phyloP scores from a whole-genome alignment of 176 grass and related monocot genomes.

The Puya raimondii region DNA sequence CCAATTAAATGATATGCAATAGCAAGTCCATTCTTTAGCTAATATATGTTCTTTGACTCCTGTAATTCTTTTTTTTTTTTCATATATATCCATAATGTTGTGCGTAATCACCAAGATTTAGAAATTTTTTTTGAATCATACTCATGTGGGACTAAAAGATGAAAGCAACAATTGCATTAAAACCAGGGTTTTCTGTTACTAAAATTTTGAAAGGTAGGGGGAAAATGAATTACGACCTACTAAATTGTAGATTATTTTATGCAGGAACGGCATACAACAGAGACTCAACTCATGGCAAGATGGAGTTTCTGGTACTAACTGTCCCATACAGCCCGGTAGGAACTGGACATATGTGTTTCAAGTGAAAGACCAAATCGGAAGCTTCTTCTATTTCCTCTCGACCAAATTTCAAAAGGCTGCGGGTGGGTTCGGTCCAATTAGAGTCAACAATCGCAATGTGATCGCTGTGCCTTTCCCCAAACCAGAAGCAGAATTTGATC shows the following conservation, averaged over 20 bases:
- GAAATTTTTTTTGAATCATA: too few species aligned
- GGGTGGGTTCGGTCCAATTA: conserved; percentile 3
- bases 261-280: conserved; percentile 15
- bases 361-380: conserved; percentile 15
- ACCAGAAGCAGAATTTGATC: conserved; percentile 9
- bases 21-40: too few species aligned
- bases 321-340: conserved; percentile 2
- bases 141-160: too few species aligned
- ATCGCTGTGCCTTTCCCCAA: conserved; percentile 7
- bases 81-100: too few species aligned
- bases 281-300: conserved; percentile 21
- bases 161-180: too few species aligned
- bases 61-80: too few species aligned
- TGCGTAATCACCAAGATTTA: too few species aligned
- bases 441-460: not conserved
- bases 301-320: conserved; percentile 16
- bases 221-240: not conserved
- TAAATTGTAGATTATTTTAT: not conserved
- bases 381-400: conserved; percentile 18
- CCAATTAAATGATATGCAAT: too few species aligned
- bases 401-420: conserved; percentile 5
- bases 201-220: not conserved
- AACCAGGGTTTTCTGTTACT: too few species aligned
- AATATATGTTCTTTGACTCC: too few species aligned
- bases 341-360: conserved; percentile 12